Evolutionary conservation across 2,329 filamentous ascomycete species (phyloP).

Genomic region (Xylaria sp.): DNA sequence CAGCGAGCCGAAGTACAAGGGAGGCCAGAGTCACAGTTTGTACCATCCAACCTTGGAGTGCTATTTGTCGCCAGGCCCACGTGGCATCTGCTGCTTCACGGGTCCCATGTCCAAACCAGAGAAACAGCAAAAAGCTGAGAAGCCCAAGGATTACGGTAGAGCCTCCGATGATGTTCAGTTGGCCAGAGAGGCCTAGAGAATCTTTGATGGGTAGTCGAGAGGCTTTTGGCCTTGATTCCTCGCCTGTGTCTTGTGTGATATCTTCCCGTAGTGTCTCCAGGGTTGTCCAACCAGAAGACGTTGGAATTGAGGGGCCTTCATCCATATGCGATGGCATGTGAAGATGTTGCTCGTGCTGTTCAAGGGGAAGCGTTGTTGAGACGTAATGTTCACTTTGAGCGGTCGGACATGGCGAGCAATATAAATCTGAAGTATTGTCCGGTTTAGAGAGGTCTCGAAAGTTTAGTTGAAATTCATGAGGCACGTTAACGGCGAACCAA

Average conservation of each 20-base stretch:
- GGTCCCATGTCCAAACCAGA: slow-evolving; percentile 34
- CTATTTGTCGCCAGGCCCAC: slow-evolving; percentile 28
- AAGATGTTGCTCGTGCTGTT: background rate
- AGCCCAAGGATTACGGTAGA: slow-evolving; percentile 19
- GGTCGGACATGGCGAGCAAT: background rate
- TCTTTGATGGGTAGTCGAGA: slow-evolving; percentile 18
- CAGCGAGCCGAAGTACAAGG: background rate
- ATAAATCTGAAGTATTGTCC: background rate
- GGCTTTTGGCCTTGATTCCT: background rate
- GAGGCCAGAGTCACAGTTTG: slow-evolving; percentile 27
- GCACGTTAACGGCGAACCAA: background rate
- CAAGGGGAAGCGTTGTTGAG: background rate
- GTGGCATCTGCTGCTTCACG: slow-evolving; percentile 27
- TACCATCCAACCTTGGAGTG: slow-evolving; percentile 21
- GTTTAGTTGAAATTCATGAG: background rate
- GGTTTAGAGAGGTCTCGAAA: background rate
- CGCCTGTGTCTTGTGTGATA: background rate
- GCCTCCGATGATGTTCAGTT: slow-evolving; percentile 23
- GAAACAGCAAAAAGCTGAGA: slow-evolving; percentile 27
- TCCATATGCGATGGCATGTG: background rate
- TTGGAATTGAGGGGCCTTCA: background rate
- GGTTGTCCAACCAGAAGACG: background rate
- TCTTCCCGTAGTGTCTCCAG: background rate
- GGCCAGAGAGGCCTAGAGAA: slow-evolving; percentile 23
- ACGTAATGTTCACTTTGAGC: background rate